Percentiles rank a stretch among this genome's conserved stretches.
These are phyloP conservation scores for Dissophora ornata DNA, from an alignment of 192 early-diverging fungal genomes.

Conservation along the genomic window DNA sequence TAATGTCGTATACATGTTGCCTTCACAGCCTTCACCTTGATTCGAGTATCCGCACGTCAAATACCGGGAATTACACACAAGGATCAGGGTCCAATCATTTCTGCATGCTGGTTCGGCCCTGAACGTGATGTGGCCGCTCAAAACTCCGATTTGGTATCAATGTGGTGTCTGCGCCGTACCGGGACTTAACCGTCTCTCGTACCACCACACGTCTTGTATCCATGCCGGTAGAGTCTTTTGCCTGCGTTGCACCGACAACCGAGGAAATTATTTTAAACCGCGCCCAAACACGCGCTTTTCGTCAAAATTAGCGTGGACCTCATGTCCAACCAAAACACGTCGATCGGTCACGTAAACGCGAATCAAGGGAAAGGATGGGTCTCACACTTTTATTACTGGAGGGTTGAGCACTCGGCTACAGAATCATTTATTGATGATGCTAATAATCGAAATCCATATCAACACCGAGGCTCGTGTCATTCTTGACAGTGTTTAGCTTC, in stretches of 20 bases:
- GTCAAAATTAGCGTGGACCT: too few relatives aligned
- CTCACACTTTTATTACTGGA: background rate
- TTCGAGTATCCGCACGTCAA: background rate
- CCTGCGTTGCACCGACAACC: too few relatives aligned
- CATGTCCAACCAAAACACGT: conserved; percentile 18
- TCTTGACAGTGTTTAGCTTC: conserved; percentile 52
- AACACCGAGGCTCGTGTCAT: conserved; percentile 34
- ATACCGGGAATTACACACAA: background rate
- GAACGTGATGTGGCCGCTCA: background rate
- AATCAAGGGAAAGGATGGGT: background rate
- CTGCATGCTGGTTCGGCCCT: conserved; percentile 14
- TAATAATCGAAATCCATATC: conserved; percentile 54
- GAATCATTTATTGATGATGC: too few relatives aligned
- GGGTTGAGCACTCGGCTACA: too few relatives aligned
- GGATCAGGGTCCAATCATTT: conserved; percentile 43
- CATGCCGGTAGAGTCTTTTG: too few relatives aligned
- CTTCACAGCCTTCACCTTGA: too few relatives aligned
- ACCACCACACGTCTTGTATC: too few relatives aligned
- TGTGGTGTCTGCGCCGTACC: too few relatives aligned
- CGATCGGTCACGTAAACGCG: conserved; percentile 10
- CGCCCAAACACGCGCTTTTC: too few relatives aligned
- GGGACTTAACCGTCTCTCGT: too few relatives aligned
- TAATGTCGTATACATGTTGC: too few relatives aligned
- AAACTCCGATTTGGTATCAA: too few relatives aligned
- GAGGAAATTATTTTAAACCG: background rate